These are phyloP conservation scores for Leccinum huronense DNA, from an alignment of 1,284 basidiomycete species.

Conservation along the genomic window DNA sequence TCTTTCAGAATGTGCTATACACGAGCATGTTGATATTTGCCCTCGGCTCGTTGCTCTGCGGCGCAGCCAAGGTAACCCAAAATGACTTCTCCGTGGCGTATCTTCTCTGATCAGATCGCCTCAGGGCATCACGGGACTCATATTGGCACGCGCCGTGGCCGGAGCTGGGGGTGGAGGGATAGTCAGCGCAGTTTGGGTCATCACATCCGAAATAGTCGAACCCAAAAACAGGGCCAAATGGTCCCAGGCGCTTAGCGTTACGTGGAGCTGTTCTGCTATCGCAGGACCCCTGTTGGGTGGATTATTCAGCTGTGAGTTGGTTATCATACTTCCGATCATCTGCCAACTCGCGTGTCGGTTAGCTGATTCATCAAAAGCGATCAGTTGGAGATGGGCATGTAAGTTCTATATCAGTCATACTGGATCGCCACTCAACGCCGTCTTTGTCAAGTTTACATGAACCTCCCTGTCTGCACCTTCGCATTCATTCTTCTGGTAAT, in stretches of 20 bases:
- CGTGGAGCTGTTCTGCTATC: slow-evolving; percentile 79
- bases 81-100: slow-evolving; percentile 10
- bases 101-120: slow-evolving; percentile 21
- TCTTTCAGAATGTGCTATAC: slow-evolving; percentile 57
- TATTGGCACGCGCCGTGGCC: slow-evolving; percentile 56
- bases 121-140: slow-evolving; percentile 61
- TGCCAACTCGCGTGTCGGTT: slow-evolving; percentile 15
- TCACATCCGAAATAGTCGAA: slow-evolving; percentile 76
- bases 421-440: slow-evolving; percentile 14
- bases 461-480: slow-evolving; percentile 68
- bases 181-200: slow-evolving; percentile 77
- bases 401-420: slow-evolving; percentile 35
- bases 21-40: slow-evolving; percentile 68
- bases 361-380: slow-evolving; percentile 26
- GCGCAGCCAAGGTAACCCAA: slow-evolving; percentile 55
- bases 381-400: slow-evolving; percentile 82
- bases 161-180: slow-evolving; percentile 80
- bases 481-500: slow-evolving; percentile 56
- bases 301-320: slow-evolving; percentile 65
- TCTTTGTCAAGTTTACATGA: slow-evolving; percentile 62
- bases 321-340: slow-evolving; percentile 17
- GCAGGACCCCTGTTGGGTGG: slow-evolving; percentile 78
- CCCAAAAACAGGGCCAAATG: slow-evolving; percentile 67
- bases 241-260: slow-evolving; percentile 78
- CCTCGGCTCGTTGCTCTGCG: slow-evolving; percentile 69